phyloP scores from a whole-genome alignment of 352 stramenopile genomes.

The Globisporangium cylindrosporum region DNA sequence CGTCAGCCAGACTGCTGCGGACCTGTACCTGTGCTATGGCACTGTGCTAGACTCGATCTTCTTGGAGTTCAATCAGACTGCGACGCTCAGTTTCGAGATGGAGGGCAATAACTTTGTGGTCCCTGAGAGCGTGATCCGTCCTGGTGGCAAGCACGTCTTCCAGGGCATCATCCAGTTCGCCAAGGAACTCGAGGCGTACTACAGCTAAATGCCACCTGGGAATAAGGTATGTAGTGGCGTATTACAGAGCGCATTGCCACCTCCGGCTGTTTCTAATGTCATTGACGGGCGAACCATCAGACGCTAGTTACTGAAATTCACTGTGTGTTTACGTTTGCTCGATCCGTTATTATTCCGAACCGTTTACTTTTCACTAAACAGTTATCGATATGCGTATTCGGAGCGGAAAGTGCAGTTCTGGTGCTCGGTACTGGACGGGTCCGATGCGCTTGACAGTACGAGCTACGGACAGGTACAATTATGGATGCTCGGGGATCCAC shows the following conservation, averaged over 20 bases:
- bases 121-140: constrained; percentile 18
- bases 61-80: constrained; percentile 18
- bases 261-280: no score
- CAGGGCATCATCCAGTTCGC: constrained; percentile 23
- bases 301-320: no score
- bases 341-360: no score
- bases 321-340: no score
- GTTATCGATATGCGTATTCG: not conserved
- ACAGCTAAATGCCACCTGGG: not conserved
- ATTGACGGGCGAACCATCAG: no score
- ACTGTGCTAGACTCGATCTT: constrained; percentile 30
- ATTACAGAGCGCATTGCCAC: no score
- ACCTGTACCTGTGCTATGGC: constrained; percentile 28
- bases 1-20: constrained; percentile 17
- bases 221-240: no score
- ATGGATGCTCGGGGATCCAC: not conserved
- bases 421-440: not conserved
- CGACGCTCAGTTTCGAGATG: constrained; percentile 27
- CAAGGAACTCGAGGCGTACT: constrained; percentile 21
- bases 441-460: not conserved
- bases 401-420: not conserved
- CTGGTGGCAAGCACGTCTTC: constrained; percentile 21
- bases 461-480: not conserved
- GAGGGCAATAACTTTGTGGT: constrained; percentile 26
- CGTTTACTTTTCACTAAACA: no score